phyloP scores from a whole-genome alignment of 495 filamentous ascomycete species.

The Xylaria bambusicola region DNA sequence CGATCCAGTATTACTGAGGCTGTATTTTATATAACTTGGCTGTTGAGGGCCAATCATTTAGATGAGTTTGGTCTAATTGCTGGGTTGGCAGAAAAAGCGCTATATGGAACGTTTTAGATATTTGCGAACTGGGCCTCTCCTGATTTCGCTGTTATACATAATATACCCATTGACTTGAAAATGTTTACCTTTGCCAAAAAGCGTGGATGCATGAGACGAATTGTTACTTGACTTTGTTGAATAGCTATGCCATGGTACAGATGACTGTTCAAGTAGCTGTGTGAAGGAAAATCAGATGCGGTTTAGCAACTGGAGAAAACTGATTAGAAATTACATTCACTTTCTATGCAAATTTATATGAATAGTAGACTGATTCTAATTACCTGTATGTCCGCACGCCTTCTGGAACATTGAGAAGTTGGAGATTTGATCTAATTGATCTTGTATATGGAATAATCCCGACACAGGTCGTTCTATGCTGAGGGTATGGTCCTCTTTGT shows the following conservation, averaged over 20 bases:
- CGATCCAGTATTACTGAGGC: not conserved
- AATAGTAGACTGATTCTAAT: not conserved
- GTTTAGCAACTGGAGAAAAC: too few relatives aligned
- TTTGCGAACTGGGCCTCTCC: conserved; percentile 20
- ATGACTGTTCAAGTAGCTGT: too few relatives aligned
- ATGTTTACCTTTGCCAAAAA: too few relatives aligned
- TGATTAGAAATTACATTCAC: not conserved
- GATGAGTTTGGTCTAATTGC: not conserved
- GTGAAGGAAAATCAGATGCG: too few relatives aligned
- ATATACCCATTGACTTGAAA: conserved; percentile 34
- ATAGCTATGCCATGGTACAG: too few relatives aligned
- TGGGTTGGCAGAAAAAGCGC: not conserved
- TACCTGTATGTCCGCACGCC: not conserved
- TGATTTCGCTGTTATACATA: conserved; percentile 31
- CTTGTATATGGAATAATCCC: too few relatives aligned
- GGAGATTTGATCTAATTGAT: too few relatives aligned
- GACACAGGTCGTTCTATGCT: conserved; percentile 16
- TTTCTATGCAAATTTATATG: not conserved
- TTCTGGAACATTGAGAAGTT: too few relatives aligned
- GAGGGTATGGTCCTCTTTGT: conserved; percentile 42
- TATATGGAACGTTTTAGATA: conserved; percentile 16
- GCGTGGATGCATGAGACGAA: too few relatives aligned
- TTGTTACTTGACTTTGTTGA: too few relatives aligned
- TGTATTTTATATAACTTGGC: not conserved
- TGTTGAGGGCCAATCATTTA: not conserved